Conservation (phyloP, 495 filamentous ascomycete species). For the Penicillium taxi region DNA sequence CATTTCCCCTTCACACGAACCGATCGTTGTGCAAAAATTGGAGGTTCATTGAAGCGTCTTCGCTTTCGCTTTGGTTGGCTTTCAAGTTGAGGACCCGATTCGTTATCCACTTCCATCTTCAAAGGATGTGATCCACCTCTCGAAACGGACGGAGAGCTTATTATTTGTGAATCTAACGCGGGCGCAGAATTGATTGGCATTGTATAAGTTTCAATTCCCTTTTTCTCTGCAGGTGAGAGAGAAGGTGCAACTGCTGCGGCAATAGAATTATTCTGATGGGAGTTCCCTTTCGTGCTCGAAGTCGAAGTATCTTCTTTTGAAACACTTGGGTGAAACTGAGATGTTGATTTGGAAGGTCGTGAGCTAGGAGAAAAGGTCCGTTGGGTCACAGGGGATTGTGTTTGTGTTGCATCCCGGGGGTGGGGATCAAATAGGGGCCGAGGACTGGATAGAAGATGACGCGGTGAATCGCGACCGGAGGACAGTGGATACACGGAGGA, state of each 20-base stretch:
- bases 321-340: constrained; percentile 16
- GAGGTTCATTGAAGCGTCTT: constrained; percentile 38
- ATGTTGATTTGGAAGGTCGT: constrained; percentile 22
- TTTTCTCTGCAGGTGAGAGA: constrained; percentile 23
- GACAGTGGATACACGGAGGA: constrained; percentile 27
- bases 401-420: constrained; percentile 14
- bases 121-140: constrained; percentile 12
- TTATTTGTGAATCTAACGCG: constrained; percentile 18
- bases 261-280: constrained; percentile 27
- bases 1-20: constrained; percentile 29
- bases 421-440: constrained; percentile 24
- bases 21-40: constrained; percentile 40
- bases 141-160: constrained; percentile 24
- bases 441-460: constrained; percentile 32
- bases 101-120: constrained; percentile 21
- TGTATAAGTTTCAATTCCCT: constrained; percentile 22
- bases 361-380: constrained; percentile 23
- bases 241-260: constrained; percentile 4
- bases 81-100: constrained; percentile 11
- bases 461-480: constrained; percentile 28
- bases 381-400: constrained; percentile 25
- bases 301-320: constrained; percentile 34
- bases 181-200: constrained; percentile 7
- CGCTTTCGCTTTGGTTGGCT: constrained; percentile 29
- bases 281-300: constrained; percentile 38